phyloP scores from a whole-genome alignment of 192 early-diverging fungal genomes.

The Linnemannia elongata region DNA sequence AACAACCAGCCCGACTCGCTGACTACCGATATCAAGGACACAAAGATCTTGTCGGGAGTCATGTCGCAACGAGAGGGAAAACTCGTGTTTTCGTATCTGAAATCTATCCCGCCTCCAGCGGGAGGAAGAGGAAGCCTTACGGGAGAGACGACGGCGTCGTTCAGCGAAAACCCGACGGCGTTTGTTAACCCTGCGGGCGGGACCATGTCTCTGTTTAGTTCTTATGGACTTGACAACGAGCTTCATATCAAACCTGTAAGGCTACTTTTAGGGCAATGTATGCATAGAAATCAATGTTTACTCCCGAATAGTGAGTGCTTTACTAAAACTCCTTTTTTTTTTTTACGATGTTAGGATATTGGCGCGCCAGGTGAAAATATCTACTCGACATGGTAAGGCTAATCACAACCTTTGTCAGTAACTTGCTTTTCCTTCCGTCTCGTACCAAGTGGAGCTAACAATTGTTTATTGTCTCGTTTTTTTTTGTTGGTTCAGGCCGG shows the following conservation, averaged over 20 bases:
- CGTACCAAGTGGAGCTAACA: background rate
- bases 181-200: slow-evolving; percentile 64
- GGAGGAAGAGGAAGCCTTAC: slow-evolving; percentile 55
- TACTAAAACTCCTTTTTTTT: background rate
- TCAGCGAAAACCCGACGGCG: slow-evolving; percentile 26
- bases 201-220: slow-evolving; percentile 76
- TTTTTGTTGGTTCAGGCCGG: background rate
- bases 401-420: background rate
- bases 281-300: background rate
- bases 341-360: slow-evolving; percentile 16
- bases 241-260: slow-evolving; percentile 41
- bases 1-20: slow-evolving; percentile 48
- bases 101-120: slow-evolving; percentile 25
- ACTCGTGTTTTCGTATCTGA: slow-evolving; percentile 52
- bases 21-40: background rate
- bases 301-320: background rate
- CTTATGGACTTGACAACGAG: slow-evolving; percentile 68
- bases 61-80: slow-evolving; percentile 60
- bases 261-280: background rate
- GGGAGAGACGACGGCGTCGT: background rate
- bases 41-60: slow-evolving; percentile 64
- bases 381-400: slow-evolving; percentile 31
- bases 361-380: slow-evolving; percentile 47
- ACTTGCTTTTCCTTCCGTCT: background rate
- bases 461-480: background rate